A percentile compares a stretch with the other conserved stretches of the same genome.
phyloP scores from a whole-genome alignment of 2,329 filamentous ascomycete species.

The Cercospora nicotianae region DNA sequence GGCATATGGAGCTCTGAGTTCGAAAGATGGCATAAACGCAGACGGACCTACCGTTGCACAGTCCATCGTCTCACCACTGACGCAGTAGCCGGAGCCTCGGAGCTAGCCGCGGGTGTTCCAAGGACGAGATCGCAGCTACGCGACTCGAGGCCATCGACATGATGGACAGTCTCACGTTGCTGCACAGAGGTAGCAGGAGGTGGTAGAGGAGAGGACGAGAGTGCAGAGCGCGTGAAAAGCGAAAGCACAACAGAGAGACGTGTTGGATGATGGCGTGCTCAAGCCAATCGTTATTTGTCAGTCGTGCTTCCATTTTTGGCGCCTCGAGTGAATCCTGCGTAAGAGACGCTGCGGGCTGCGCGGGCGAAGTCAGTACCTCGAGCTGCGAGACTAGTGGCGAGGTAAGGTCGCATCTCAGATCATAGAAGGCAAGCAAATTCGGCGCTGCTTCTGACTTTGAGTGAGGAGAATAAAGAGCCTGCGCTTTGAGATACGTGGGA shows the following conservation, averaged over 20 bases:
- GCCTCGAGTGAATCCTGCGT: neutral
- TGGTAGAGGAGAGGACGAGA: neutral
- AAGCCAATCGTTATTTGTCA: neutral
- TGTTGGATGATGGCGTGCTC: neutral
- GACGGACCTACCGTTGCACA: neutral
- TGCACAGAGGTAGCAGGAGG: neutral
- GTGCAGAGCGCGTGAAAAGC: neutral
- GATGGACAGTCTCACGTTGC: neutral
- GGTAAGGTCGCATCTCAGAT: neutral
- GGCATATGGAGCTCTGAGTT: neutral
- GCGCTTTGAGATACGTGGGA: too few species aligned
- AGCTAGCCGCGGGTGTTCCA: neutral
- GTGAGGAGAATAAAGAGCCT: neutral
- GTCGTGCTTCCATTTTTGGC: neutral
- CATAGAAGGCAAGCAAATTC: neutral
- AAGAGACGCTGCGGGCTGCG: neutral
- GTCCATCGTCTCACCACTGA: neutral
- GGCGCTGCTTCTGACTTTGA: neutral
- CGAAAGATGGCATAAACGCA: neutral
- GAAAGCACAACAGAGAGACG: neutral
- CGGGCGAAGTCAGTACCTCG: too few species aligned
- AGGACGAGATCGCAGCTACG: neutral
- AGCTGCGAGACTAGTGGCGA: neutral
- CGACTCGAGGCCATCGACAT: neutral
- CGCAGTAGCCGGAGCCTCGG: neutral